Evolutionary conservation across 2,329 filamentous ascomycete species (phyloP), one percentile per base, ranked within the genome.

Genomic region (Lecanicillium sp.): DNA sequence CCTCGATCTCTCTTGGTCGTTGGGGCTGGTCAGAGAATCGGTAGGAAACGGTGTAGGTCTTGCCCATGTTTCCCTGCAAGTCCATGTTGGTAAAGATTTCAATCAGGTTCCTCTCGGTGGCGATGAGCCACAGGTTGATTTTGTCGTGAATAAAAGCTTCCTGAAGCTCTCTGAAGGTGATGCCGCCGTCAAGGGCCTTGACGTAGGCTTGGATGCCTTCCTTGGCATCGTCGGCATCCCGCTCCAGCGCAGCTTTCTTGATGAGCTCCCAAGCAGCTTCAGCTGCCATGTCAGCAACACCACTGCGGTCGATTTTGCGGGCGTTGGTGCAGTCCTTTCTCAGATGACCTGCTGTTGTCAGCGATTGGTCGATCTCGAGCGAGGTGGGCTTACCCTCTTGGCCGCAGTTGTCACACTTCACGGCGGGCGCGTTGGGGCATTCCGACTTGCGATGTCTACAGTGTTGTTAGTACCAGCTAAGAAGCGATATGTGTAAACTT

Each of bases 51-150:
- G 75, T 75, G 56, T 76, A 87, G 60, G 81, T 81, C 63, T 81
- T 81, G 49, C 75, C 75, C 17, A 84, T 67, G 52, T 84, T 78
- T 5, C 84, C 84, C 58, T 87, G 83, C 2, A 87, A 67, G 54
- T 87, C 83, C 78, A 87, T 84, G 64, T 85, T 83, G 51, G 81
- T 86, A 55, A 82, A 75, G 5, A 80, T 79, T 1, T 66, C 59
- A 1, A 85, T 62, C 5, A 72, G 61, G 27, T 75, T 66, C 54
- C 78, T 75, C 68, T 86, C 77, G 5, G 78, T 63, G 5, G 79
- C 79, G 54, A 87, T 83, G 45, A 88, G 66, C 65, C 74, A 83
- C 12, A 85, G 65, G 3, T 65, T 64, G 50, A 85, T 71, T 0
- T 68, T 60, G 35, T 78, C 67, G 2, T 63, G 56, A 6, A 84